A percentile compares a stretch with the other conserved stretches of the same genome.
Evolutionary conservation across 306 rosid species (phyloP).

Genomic region (Ceratonia siliqua): DNA sequence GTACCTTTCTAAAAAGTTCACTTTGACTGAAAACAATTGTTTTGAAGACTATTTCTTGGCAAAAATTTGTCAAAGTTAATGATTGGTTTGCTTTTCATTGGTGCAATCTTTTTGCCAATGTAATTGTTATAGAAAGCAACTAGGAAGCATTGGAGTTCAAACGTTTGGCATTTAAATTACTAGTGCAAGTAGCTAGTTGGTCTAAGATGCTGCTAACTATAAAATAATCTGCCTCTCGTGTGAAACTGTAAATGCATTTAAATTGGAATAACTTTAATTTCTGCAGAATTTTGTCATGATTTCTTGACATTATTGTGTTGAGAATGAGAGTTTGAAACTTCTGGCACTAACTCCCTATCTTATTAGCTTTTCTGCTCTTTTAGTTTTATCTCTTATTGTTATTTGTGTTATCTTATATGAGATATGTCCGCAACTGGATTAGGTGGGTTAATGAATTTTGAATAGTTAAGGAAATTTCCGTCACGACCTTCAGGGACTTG

Average conservation of each 20-base stretch:
- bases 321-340: background rate
- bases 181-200: background rate
- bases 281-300: background rate
- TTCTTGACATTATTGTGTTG: background rate
- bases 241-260: background rate
- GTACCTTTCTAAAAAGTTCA: slow-evolving; percentile 19
- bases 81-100: slow-evolving; percentile 23
- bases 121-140: background rate
- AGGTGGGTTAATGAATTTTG: background rate
- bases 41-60: slow-evolving; percentile 15
- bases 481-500: background rate
- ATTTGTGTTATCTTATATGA: background rate
- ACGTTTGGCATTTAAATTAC: background rate
- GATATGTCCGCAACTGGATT: background rate
- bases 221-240: no score
- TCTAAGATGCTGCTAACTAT: background rate
- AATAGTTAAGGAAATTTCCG: background rate
- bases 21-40: slow-evolving; percentile 4
- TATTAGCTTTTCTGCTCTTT: background rate
- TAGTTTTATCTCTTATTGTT: background rate
- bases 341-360: background rate
- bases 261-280: background rate
- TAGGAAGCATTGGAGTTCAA: background rate
- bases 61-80: background rate
- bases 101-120: background rate